These are phyloP conservation scores for Brachypodium distachyon DNA, from an alignment of 202 grass and related monocot genomes.

Conservation along the genomic window DNA sequence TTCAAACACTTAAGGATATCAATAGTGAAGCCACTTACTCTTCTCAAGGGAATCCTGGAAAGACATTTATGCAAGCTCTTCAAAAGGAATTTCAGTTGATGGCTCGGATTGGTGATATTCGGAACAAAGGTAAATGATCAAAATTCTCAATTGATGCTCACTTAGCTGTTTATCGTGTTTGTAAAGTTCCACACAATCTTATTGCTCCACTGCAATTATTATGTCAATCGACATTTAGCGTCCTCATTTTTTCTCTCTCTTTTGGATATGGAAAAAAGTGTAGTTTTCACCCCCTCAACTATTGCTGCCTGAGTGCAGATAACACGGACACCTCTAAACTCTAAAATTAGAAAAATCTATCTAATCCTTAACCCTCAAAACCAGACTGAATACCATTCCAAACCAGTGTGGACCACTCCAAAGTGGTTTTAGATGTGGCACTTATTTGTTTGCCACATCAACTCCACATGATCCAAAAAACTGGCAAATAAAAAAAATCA, in stretches of 20 bases:
- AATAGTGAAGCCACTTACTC: slow-evolving; percentile 46
- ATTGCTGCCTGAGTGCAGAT: no score
- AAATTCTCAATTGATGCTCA: not conserved
- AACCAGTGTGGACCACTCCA: no score
- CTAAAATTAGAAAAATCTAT: no score
- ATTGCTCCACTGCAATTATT: not conserved
- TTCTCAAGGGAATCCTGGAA: slow-evolving; percentile 50
- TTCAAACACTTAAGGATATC: slow-evolving; percentile 86
- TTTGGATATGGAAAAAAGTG: not conserved
- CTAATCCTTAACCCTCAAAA: no score
- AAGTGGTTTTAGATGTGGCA: no score
- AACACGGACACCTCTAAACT: no score
- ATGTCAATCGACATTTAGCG: not conserved
- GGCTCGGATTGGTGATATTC: slow-evolving; percentile 47
- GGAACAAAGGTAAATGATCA: slow-evolving; percentile 50
- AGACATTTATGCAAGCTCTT: slow-evolving; percentile 73
- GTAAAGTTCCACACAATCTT: not conserved
- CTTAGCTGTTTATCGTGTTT: not conserved
- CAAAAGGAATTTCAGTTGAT: slow-evolving; percentile 77
- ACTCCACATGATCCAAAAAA: no score
- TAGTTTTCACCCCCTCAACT: no score
- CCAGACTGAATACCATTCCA: no score
- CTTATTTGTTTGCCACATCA: no score
- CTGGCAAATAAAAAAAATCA: no score
- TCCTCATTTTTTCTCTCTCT: not conserved